Evolutionary conservation across 306 rosid species (phyloP), one percentile per base, ranked within the genome.

Genomic region (Cyclanthera cordifolia): DNA sequence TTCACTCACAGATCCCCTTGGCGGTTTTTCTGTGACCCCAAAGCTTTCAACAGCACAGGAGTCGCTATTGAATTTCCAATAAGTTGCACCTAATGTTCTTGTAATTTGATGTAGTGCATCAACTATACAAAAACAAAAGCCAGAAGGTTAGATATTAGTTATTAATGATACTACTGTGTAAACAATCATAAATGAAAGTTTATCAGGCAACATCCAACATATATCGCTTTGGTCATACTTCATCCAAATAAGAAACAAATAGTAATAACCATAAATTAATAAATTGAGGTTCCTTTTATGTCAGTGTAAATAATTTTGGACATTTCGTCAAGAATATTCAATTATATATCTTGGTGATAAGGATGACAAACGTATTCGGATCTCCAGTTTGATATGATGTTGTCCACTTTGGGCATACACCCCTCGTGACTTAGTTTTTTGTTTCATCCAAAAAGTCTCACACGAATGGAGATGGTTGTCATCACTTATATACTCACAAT

Each of bases 51-150:
- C 74, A 58, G 71, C 14, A 72, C 95, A 89, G 69, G 85, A 69
- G 55, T 74, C 79, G 28, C 74, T 76, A 52, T 92, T 83, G 74
- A 89, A 84, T 69, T 79, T 81, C 98, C 98, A 92, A 77, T 72
- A 73, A 32, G 52, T 79, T 61, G 85, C 77, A 69, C 96, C 98
- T 88, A 92, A 71, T 8, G 78, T 81, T n/a, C 71, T 69, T 43
- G 82, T 57, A 47, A 92, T 89, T 83, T 84, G 80, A 73, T 73
- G 67, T 53, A 92, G 98, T 65, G 87, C 87, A 78, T 87, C 85
- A 75, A 87, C 96, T 89, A 73, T 51, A 65, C 63, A 71, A 51
- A 67, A 71, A 32, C 1, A 66, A 41, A 76, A 43, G 67, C 73
- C 69, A 54, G 57, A 37, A 65, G 24, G 27, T 50, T 64, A 74